These are phyloP conservation scores for Exutisphaerella laricina DNA, from an alignment of 2,329 filamentous ascomycete species.

Conservation along the genomic window DNA sequence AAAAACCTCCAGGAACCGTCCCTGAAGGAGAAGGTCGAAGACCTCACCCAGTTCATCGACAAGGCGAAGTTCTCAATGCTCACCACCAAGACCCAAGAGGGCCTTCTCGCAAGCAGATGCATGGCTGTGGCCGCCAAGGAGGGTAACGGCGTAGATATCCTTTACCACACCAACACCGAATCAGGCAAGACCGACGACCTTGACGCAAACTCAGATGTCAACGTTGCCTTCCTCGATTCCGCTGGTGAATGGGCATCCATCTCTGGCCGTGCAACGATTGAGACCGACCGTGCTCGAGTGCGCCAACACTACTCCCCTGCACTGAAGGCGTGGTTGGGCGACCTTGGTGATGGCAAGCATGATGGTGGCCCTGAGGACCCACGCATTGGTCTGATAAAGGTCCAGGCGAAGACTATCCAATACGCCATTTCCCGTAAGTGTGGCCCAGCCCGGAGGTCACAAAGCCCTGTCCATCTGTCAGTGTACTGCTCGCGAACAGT, in stretches of 20 bases:
- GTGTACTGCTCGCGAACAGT: too few relatives aligned
- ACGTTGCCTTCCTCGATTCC: slow-evolving; percentile 66
- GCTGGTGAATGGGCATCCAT: slow-evolving; percentile 82
- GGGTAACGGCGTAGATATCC: slow-evolving; percentile 68
- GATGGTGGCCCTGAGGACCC: slow-evolving; percentile 78
- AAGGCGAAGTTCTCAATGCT: slow-evolving; percentile 81
- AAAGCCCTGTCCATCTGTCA: too few relatives aligned
- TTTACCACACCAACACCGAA: slow-evolving; percentile 90
- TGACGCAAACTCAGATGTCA: slow-evolving; percentile 64
- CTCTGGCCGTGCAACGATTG: slow-evolving; percentile 64
- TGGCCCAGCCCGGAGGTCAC: too few relatives aligned
- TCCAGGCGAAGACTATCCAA: slow-evolving; percentile 65
- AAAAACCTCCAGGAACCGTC: slow-evolving; percentile 67
- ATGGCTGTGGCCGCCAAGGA: slow-evolving; percentile 85
- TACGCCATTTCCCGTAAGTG: slow-evolving; percentile 61
- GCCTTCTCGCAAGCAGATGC: slow-evolving; percentile 69
- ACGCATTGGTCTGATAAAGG: slow-evolving; percentile 72
- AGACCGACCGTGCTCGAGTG: slow-evolving; percentile 63
- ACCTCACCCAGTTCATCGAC: slow-evolving; percentile 64
- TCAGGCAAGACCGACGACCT: slow-evolving; percentile 84
- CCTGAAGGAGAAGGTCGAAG: slow-evolving; percentile 69
- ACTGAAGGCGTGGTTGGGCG: slow-evolving; percentile 80
- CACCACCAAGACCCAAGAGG: slow-evolving; percentile 66
- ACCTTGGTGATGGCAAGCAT: slow-evolving; percentile 75
- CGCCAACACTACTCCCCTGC: slow-evolving; percentile 68